Evolutionary conservation across 2,329 filamentous ascomycete species (phyloP).

Genomic region (Teratosphaeria destructans): DNA sequence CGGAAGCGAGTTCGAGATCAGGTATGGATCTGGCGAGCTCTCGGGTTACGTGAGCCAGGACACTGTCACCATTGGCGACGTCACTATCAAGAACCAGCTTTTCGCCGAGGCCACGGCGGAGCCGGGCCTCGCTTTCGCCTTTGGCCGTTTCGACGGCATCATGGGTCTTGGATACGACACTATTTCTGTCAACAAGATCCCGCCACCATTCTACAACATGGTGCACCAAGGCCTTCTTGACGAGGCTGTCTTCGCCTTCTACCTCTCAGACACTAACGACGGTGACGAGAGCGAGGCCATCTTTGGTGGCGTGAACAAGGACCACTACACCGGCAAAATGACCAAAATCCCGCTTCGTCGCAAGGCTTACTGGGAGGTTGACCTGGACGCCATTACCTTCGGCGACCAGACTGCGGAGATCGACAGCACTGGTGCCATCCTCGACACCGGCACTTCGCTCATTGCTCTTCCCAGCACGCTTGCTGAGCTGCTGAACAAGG

Average conservation of each 20-base stretch:
- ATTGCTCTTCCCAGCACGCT: conserved; percentile 86
- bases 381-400: conserved; percentile 83
- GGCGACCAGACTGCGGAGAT: conserved; percentile 79
- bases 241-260: conserved; percentile 91
- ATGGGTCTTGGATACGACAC: conserved; percentile 88
- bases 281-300: conserved; percentile 69
- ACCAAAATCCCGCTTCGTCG: conserved; percentile 89
- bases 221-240: conserved; percentile 81
- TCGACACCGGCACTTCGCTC: conserved; percentile 96
- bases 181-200: conserved; percentile 92
- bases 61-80: conserved; percentile 73
- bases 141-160: conserved; percentile 95
- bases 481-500: conserved; percentile 90
- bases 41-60: conserved; percentile 92
- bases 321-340: conserved; percentile 75
- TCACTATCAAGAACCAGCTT: conserved; percentile 78
- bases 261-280: conserved; percentile 66
- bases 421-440: conserved; percentile 88
- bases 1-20: conserved; percentile 82
- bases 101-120: conserved; percentile 95
- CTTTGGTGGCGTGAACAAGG: conserved; percentile 80
- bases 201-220: conserved; percentile 95
- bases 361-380: conserved; percentile 99
- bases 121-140: conserved; percentile 93
- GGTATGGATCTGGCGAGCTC: conserved; percentile 88